Evolutionary conservation across 768 basidiomycete genomes (phyloP).

Genomic region (Termitomyces sp.): DNA sequence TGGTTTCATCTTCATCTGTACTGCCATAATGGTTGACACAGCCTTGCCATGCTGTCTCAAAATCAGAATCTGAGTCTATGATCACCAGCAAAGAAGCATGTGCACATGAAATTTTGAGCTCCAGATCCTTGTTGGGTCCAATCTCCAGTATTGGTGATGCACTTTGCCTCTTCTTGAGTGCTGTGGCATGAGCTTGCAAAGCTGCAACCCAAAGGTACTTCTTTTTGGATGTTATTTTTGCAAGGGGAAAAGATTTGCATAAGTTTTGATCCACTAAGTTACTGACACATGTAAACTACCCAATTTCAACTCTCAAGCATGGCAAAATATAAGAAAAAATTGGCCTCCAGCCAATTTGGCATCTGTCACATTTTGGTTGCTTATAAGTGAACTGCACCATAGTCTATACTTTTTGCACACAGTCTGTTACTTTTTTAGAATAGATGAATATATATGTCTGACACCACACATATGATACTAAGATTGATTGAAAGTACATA

Average conservation of each 20-base stretch:
- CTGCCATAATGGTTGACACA: background rate
- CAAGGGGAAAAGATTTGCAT: background rate
- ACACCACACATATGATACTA: too few relatives aligned
- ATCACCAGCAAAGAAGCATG: background rate
- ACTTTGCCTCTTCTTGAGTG: background rate
- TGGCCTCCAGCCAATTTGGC: slow-evolving; percentile 1
- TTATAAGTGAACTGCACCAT: slow-evolving; percentile 10
- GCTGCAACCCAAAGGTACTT: background rate
- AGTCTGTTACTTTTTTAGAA: too few relatives aligned
- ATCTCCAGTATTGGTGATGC: background rate
- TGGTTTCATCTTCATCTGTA: background rate
- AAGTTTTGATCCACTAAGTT: background rate
- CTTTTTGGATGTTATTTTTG: background rate
- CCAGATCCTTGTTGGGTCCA: too few relatives aligned
- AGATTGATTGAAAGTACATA: too few relatives aligned
- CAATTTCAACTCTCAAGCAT: background rate
- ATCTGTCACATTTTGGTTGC: slow-evolving; percentile 1
- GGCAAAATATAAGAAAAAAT: background rate
- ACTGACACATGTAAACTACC: background rate
- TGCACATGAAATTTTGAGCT: background rate
- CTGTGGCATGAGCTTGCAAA: background rate
- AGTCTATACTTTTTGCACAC: too few relatives aligned
- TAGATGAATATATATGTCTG: too few relatives aligned
- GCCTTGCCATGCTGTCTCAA: background rate
- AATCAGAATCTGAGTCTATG: background rate